Conservation (phyloP, 2,329 filamentous ascomycete species). For the Calycina marina region DNA sequence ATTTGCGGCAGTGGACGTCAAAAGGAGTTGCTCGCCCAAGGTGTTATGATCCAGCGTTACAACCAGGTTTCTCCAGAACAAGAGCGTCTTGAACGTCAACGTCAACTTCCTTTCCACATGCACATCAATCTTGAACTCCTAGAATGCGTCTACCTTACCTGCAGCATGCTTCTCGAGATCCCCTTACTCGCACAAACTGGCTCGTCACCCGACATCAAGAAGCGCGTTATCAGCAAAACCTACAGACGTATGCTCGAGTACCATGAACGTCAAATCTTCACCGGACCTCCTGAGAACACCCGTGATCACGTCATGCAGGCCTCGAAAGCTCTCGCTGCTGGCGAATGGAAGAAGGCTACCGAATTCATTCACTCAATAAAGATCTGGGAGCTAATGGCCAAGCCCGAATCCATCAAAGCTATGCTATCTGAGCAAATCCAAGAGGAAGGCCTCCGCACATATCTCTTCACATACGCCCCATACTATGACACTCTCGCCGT, state of each 20-base stretch:
- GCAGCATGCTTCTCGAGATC: slow-evolving; percentile 98
- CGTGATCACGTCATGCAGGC: slow-evolving; percentile 99
- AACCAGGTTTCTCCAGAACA: slow-evolving; percentile 94
- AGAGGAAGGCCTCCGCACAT: slow-evolving; percentile 93
- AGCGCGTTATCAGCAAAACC: slow-evolving; percentile 97
- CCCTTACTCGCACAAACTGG: slow-evolving; percentile 92
- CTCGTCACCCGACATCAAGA: slow-evolving; percentile 91
- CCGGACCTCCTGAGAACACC: slow-evolving; percentile 94
- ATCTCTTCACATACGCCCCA: slow-evolving; percentile 97
- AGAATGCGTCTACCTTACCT: slow-evolving; percentile 96
- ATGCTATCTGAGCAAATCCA: slow-evolving; percentile 99
- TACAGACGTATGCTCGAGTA: slow-evolving; percentile 99
- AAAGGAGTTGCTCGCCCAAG: slow-evolving; percentile 95
- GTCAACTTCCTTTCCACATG: slow-evolving; percentile 99
- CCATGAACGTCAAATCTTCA: slow-evolving; percentile 98
- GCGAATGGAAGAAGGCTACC: slow-evolving; percentile 96
- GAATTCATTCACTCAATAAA: slow-evolving; percentile 95
- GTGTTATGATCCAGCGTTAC: slow-evolving; percentile 96
- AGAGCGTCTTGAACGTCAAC: slow-evolving; percentile 90
- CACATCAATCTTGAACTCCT: slow-evolving; percentile 98
- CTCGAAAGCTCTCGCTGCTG: slow-evolving; percentile 87
- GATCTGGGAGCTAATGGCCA: slow-evolving; percentile 97
- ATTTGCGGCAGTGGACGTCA: slow-evolving; percentile 95
- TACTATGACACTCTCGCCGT: slow-evolving; percentile 96
- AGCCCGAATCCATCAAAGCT: slow-evolving; percentile 81